Evolutionary conservation across 108 stramenopile species (phyloP).

Genomic region (Nannochloropsis gaditana): DNA sequence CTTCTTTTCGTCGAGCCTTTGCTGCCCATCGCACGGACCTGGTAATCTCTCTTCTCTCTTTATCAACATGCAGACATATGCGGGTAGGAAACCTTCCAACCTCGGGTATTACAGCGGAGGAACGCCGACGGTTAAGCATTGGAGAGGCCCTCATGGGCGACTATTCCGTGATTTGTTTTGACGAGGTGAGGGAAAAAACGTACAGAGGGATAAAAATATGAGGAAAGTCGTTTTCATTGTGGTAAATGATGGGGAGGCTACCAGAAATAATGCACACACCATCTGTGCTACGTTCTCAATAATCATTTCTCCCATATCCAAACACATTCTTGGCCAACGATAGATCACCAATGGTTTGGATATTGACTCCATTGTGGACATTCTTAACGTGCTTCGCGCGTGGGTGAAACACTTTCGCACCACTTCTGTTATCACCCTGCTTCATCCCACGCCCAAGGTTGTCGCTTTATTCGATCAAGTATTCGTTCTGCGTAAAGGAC

Average conservation of each 20-base stretch:
- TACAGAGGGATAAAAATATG: too few species aligned
- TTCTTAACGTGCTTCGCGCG: not conserved
- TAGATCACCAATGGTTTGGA: not conserved
- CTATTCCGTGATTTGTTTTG: not conserved
- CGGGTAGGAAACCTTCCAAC: slow-evolving; percentile 59
- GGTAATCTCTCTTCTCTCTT: slow-evolving; percentile 55
- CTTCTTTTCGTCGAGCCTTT: not conserved
- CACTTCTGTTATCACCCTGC: not conserved
- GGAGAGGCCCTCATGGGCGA: not conserved
- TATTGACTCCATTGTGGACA: not conserved
- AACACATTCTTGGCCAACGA: too few species aligned
- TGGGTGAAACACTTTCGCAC: not conserved
- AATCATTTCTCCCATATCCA: too few species aligned
- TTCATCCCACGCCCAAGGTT: not conserved
- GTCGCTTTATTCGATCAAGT: not conserved
- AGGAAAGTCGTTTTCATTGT: too few species aligned
- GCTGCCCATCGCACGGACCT: slow-evolving; percentile 35
- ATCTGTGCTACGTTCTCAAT: too few species aligned
- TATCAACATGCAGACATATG: slow-evolving; percentile 44
- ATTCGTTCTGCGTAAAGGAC: not conserved
- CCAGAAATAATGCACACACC: too few species aligned
- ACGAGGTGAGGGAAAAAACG: too few species aligned
- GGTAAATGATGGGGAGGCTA: too few species aligned
- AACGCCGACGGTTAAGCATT: slow-evolving; percentile 71
- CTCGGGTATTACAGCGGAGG: slow-evolving; percentile 76